These are phyloP conservation scores for apple (Malus domestica) DNA, from an alignment of 306 rosid genomes.

Conservation along the genomic window DNA sequence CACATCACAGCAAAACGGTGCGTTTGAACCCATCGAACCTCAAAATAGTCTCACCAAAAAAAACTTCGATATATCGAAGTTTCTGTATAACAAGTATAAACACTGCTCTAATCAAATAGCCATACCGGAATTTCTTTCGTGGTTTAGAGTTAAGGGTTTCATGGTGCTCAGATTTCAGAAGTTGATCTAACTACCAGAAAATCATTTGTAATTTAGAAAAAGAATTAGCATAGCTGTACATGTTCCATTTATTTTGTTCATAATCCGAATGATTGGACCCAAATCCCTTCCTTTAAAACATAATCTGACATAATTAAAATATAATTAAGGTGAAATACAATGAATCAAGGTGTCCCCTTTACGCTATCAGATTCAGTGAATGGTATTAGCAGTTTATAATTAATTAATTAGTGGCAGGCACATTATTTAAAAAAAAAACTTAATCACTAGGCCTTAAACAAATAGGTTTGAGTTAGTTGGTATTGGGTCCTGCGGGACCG, in stretches of 20 bases:
- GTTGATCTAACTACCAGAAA: not conserved
- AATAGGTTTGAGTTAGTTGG: not conserved
- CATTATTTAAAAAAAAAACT: not conserved
- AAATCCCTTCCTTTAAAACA: not conserved
- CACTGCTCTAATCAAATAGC: no score
- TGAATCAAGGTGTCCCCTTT: not conserved
- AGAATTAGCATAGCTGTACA: not conserved
- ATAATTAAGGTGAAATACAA: not conserved
- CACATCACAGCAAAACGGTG: no score
- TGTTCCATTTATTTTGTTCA: not conserved
- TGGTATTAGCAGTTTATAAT: not conserved
- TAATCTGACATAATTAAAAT: slow-evolving; percentile 9
- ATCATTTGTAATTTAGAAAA: not conserved
- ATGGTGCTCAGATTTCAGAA: not conserved
- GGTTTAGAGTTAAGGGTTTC: no score
- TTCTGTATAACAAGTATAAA: no score
- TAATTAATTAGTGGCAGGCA: not conserved
- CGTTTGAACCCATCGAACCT: no score
- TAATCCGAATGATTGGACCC: slow-evolving; percentile 2
- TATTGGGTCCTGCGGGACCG: no score
- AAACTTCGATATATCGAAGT: no score
- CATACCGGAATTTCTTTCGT: no score
- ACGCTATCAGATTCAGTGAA: slow-evolving; percentile 9
- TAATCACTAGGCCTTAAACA: no score
- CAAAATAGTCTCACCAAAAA: no score